Percentiles rank a stretch among this genome's conserved stretches.
Conservation (phyloP, 768 basidiomycete species). For the Amanita subjunquillea region DNA sequence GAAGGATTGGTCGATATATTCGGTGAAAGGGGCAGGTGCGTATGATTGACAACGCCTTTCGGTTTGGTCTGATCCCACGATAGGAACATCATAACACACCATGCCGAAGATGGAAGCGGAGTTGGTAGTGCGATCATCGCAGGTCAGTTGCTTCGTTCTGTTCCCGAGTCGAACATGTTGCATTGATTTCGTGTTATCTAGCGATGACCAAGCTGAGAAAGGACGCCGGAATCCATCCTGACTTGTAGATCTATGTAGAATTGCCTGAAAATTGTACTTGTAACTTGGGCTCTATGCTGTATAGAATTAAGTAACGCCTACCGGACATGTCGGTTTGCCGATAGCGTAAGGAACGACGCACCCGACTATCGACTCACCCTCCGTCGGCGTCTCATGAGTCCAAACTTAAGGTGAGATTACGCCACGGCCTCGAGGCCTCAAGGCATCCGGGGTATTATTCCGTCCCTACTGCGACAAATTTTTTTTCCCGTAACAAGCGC, state of each 20-base stretch:
- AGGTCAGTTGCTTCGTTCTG: conserved; percentile 16
- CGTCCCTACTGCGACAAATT: background rate
- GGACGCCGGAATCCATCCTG: conserved; percentile 45
- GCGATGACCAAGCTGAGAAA: conserved; percentile 88
- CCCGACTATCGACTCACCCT: background rate
- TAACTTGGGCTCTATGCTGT: background rate
- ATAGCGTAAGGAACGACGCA: background rate
- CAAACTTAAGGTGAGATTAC: background rate
- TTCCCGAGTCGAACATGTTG: conserved; percentile 3
- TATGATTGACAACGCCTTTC: conserved; percentile 6
- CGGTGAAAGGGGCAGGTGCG: conserved; percentile 88
- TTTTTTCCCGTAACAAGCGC: background rate
- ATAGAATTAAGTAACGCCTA: background rate
- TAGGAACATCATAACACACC: conserved; percentile 67
- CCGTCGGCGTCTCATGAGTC: background rate
- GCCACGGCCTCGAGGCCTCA: background rate
- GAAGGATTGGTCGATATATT: conserved; percentile 92
- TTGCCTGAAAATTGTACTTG: conserved; percentile 1
- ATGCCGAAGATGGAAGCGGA: conserved; percentile 87
- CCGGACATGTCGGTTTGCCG: background rate
- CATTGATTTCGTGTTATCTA: conserved; percentile 16
- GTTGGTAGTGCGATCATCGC: conserved; percentile 97
- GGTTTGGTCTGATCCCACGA: background rate
- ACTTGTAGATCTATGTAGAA: conserved; percentile 18
- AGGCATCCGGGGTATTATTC: too few relatives aligned